A percentile compares a stretch with the other conserved stretches of the same genome.
These are phyloP conservation scores for Grammothele lineata DNA, from an alignment of 768 basidiomycete species.

Conservation along the genomic window DNA sequence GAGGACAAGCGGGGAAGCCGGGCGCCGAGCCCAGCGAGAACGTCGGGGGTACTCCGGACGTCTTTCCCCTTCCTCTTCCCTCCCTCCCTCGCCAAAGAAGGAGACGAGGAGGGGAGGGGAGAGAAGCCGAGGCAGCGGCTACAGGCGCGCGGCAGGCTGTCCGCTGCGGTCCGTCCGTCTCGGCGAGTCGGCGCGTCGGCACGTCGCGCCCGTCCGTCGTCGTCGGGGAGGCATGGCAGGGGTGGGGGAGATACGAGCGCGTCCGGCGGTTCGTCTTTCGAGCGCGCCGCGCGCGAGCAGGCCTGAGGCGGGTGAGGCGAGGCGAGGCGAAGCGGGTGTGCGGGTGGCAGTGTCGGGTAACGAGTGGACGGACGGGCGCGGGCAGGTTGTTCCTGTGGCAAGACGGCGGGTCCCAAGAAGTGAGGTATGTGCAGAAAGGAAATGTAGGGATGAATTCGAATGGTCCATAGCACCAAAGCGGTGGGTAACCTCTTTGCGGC, in stretches of 20 bases:
- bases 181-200: no score
- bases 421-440: not conserved
- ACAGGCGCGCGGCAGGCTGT: no score
- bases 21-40: no score
- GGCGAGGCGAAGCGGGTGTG: not conserved
- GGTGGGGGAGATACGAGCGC: not conserved
- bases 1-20: no score
- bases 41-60: not conserved
- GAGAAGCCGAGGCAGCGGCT: no score
- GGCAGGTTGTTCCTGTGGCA: not conserved
- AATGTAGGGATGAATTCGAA: conserved; percentile 3
- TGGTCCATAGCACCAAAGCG: conserved; percentile 9
- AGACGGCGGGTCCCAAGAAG: not conserved
- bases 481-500: conserved; percentile 3
- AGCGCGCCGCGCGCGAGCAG: no score
- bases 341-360: not conserved
- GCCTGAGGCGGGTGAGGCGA: not conserved
- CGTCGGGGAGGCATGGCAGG: not conserved
- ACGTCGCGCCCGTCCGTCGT: not conserved
- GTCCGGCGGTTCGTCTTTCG: not conserved
- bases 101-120: no score
- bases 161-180: no score
- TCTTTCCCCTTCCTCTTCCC: no score
- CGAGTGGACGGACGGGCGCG: conserved; percentile 5
- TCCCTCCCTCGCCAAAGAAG: no score